These are phyloP conservation scores for Plectranthus barbatus DNA, from an alignment of 257 asterid genomes.

Conservation along the genomic window DNA sequence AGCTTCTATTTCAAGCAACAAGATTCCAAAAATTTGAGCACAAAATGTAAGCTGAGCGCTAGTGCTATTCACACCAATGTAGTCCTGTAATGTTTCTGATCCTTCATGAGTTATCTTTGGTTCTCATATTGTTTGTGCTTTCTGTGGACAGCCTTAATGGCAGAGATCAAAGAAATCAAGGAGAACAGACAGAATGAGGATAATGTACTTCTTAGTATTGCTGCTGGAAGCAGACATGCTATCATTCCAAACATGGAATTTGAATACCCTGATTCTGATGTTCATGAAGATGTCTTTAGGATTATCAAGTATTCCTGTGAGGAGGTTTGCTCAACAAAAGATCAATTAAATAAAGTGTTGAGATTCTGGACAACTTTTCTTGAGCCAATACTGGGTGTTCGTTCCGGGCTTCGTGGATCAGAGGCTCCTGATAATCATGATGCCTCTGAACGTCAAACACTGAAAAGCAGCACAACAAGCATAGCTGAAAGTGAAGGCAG, in stretches of 20 bases:
- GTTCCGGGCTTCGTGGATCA: conserved; percentile 38
- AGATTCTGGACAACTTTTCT: conserved; percentile 81
- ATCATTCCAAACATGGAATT: conserved; percentile 66
- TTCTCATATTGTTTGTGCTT: conserved; percentile 22
- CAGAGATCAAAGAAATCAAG: conserved; percentile 86
- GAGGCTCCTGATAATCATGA: conserved; percentile 46
- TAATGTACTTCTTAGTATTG: conserved; percentile 54
- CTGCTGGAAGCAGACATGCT: conserved; percentile 79
- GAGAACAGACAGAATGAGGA: conserved; percentile 81
- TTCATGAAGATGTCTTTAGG: conserved; percentile 79
- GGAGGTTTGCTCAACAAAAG: conserved; percentile 92
- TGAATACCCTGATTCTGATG: conserved; percentile 62
- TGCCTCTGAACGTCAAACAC: conserved; percentile 28
- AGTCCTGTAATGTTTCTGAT: background rate
- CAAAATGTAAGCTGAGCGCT: conserved; percentile 64
- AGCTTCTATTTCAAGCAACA: conserved; percentile 98
- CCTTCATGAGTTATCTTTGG: conserved; percentile 1
- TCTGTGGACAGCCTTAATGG: conserved; percentile 56
- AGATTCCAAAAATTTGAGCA: conserved; percentile 89
- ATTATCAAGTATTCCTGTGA: conserved; percentile 83
- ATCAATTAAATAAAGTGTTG: conserved; percentile 71
- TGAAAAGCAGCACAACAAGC: conserved; percentile 27
- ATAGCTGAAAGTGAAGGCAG: conserved; percentile 56
- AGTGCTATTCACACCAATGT: background rate
- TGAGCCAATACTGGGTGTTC: conserved; percentile 78